A percentile compares a stretch with the other conserved stretches of the same genome.
These are phyloP conservation scores for Remersonia thermophila DNA, from an alignment of 2,329 filamentous ascomycete genomes.

Conservation along the genomic window DNA sequence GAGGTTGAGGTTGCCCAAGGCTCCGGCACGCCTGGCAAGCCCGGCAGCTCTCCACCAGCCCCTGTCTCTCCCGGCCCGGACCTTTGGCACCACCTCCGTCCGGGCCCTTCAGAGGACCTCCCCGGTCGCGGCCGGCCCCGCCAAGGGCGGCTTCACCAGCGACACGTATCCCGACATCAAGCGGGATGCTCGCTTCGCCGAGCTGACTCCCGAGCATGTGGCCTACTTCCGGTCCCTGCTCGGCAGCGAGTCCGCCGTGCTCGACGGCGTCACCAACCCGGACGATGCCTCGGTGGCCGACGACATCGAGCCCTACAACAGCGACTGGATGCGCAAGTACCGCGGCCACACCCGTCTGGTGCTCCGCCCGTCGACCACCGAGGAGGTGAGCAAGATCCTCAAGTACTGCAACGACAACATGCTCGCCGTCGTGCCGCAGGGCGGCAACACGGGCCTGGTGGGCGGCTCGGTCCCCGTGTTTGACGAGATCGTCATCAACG, in stretches of 20 bases:
- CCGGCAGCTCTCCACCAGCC: conserved; percentile 9
- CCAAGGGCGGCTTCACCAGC: conserved; percentile 56
- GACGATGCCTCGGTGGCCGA: conserved; percentile 38
- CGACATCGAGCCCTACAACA: conserved; percentile 86
- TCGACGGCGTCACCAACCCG: conserved; percentile 70
- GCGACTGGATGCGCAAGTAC: conserved; percentile 99
- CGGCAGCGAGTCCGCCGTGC: conserved; percentile 63
- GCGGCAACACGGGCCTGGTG: conserved; percentile 91
- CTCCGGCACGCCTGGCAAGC: conserved; percentile 7
- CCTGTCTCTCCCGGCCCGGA: conserved; percentile 9
- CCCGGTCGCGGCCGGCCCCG: too few species aligned
- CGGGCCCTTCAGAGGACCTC: too few species aligned
- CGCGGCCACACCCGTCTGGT: conserved; percentile 80
- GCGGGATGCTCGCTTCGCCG: conserved; percentile 62
- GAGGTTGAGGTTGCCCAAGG: conserved; percentile 10
- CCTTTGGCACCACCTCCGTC: conserved; percentile 9
- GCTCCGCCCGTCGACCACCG: conserved; percentile 69
- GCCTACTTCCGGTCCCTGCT: conserved; percentile 71
- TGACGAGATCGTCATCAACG: conserved; percentile 92
- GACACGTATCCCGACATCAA: conserved; percentile 77
- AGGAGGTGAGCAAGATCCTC: conserved; percentile 82
- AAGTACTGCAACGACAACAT: conserved; percentile 90
- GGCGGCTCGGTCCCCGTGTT: conserved; percentile 94
- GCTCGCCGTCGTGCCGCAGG: conserved; percentile 90
- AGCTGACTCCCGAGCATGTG: conserved; percentile 68